Evolutionary conservation across 2,329 filamentous ascomycete species (phyloP).

Genomic region (Akanthomyces dipterigenus): DNA sequence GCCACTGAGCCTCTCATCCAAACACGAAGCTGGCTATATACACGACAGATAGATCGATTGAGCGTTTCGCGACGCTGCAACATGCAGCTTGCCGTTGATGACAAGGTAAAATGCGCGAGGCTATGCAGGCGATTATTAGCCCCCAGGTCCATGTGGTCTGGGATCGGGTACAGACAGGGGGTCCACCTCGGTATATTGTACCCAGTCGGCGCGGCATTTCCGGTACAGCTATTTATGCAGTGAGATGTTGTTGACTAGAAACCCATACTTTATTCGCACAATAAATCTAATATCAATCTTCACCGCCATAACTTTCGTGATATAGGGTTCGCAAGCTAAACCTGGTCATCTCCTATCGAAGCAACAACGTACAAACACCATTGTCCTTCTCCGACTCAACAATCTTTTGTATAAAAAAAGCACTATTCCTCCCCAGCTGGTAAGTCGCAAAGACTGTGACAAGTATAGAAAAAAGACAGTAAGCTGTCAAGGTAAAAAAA

Average conservation of each 20-base stretch:
- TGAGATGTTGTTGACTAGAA: too few species aligned
- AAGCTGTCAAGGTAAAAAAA: neutral
- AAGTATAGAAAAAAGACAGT: neutral
- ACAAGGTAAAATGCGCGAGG: neutral
- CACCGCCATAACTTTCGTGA: neutral
- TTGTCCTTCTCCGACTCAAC: neutral
- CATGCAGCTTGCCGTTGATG: neutral
- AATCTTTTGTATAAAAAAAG: neutral
- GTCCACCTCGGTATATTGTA: neutral
- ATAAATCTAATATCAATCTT: neutral
- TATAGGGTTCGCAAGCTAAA: neutral
- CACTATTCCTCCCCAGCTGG: neutral
- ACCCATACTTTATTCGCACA: neutral
- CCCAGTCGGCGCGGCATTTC: neutral
- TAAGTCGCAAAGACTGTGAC: neutral
- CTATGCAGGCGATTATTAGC: neutral
- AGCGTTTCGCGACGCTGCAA: neutral
- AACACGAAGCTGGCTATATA: neutral
- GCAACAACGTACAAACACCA: neutral
- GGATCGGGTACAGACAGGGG: neutral
- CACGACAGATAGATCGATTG: neutral
- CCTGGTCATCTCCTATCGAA: neutral
- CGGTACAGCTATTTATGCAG: too few species aligned
- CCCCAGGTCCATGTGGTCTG: neutral
- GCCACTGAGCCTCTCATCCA: too few species aligned